Base-by-base conservation (phyloP, 768 basidiomycete genomes). In the Mycena capillaripes region DNA sequence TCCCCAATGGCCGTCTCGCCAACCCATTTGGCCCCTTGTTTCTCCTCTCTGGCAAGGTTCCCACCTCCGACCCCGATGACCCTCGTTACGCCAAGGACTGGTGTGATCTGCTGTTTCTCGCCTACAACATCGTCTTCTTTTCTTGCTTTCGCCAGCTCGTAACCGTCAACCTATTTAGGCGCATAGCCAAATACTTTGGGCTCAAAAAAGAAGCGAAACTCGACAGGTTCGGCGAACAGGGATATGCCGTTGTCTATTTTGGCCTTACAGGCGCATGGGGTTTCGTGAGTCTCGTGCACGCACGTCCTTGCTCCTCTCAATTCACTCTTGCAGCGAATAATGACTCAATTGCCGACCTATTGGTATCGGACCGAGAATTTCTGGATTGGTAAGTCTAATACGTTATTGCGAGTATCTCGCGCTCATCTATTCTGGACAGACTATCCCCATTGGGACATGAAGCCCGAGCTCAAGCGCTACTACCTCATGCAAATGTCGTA, bases 401-500 rank as follows among this genome's bases (percentile, higher is more conserved):
- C 40, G 23, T 19, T 27, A 4, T 10, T 11, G 10, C 42, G 40
- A 27, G 27, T 38, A 21, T 32, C 12, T 23, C 14, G 42, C 42
- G 34, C 69, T 63, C 29, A 59, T 50, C 36, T 19, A 17, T 60
- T 23, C 30, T 21, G 65, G 48, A 16, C 52, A 96, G 95, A 90
- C 67, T 98, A 97, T 78, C 97, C 97, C 21, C 90, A 95, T 78
- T 95, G 94, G 92, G 88, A 93, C 55, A 95, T 99, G 93, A 89
- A 88, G 29, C 90, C 91, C 0, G 88, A 91, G 72, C 84, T 99
- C 76, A 99, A 99, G 83, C 82, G 88, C 53, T 99, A 98, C 84
- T 99, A 99, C 80, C 91, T 99, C 66, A 89, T 97, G 84, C 97
- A 99, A 79, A 89, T 90, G 70, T 87, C 97, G 2, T 98, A 98